Evolutionary conservation across 768 basidiomycete genomes (phyloP).

Genomic region (Lactarius sp.): DNA sequence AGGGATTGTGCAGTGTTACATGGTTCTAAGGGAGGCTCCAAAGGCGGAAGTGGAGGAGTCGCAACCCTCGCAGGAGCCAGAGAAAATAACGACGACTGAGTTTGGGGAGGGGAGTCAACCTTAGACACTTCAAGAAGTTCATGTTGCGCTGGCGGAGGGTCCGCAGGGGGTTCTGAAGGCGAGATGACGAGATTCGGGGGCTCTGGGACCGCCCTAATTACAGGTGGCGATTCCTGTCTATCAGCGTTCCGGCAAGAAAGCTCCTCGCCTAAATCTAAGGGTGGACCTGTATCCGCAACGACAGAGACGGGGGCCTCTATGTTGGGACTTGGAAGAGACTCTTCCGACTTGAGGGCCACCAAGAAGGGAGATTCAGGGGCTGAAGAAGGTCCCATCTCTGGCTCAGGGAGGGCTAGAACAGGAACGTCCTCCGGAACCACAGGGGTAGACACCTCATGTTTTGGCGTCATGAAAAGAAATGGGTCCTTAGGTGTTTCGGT

Average conservation of each 20-base stretch:
- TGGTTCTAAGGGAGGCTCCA: conserved; percentile 5
- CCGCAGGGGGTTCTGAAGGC: neutral
- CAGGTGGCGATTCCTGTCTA: neutral
- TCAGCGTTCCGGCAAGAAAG: neutral
- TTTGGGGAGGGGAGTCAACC: neutral
- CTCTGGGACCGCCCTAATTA: neutral
- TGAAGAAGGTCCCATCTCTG: neutral
- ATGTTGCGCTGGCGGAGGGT: neutral
- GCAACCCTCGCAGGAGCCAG: neutral
- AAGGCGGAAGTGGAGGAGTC: neutral
- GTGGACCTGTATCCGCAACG: neutral
- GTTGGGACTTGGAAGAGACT: neutral
- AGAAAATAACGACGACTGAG: conserved; percentile 6
- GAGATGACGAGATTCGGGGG: conserved; percentile 8
- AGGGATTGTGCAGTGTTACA: conserved; percentile 1
- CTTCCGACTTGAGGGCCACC: neutral
- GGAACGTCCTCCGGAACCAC: neutral
- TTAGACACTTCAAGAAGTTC: neutral
- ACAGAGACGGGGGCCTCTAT: neutral
- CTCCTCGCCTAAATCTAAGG: neutral
- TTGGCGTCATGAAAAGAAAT: neutral
- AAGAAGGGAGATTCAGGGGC: neutral
- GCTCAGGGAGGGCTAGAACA: too few species aligned
- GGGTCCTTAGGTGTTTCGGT: neutral
- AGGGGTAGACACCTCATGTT: neutral